Evolutionary conservation across 176 grass and related monocot genomes (phyloP), one percentile per base, ranked within the genome.

Genomic region (Oryza officinalis): DNA sequence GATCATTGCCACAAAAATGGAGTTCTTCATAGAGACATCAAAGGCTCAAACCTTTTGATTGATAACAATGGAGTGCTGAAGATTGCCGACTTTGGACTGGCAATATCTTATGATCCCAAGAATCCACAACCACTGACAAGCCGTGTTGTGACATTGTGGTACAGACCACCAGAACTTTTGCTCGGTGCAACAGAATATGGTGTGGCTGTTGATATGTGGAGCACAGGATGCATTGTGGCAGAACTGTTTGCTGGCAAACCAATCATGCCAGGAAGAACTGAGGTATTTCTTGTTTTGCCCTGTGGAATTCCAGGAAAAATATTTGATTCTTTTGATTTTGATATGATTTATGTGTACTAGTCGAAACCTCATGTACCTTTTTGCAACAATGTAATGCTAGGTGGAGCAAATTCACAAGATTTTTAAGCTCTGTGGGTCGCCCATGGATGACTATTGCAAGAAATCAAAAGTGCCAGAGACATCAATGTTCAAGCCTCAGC

Each of bases 371-470:
- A 71, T 71, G 13, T 37, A 15, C 15, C 3, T 22, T 54, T 41
- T 50, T 59, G 14, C 61, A 50, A 78, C 49, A 22, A 72, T 87
- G 67, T 65, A 47, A 75, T 81, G 63, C 71, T 83, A 97, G 95
- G 95, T 97, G 76, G 95, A 97, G 87, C 95, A 97, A 93, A 90
- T 97, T 49, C 95, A 97, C 75, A 97, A 91, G 90, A 97, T 97
- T 52, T 97, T 97, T 78, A 97, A 97, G 81, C 81, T 97, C 23
- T 94, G 90, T 72, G 95, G 95, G 14, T 94, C 90, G 8, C 95
- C 95, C 6, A 79, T 69, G 32, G 90, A 97, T 27, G 83, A 78
- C 12, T 97, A 97, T 44, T 97, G 92, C 80, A 85, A 83, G 87
- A 95, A 79, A 90, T 80, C 87, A 60, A 98, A 98, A 85, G 82